Evolutionary conservation across 164 flowering plant genomes (phyloP).

Genomic region (Litsea cubeba): DNA sequence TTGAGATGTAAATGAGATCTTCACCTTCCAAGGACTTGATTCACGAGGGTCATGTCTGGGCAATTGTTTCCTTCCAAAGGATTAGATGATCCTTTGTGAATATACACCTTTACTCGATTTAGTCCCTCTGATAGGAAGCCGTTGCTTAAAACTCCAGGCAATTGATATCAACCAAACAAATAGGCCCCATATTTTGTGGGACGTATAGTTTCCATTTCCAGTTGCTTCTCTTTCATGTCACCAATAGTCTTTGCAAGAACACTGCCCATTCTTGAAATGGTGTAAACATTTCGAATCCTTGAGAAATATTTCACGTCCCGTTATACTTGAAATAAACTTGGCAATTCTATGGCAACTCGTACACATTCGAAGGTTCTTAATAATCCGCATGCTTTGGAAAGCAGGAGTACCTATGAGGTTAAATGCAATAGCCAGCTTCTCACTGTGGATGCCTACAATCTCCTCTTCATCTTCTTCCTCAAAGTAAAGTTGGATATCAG

Average conservation of each 20-base stretch:
- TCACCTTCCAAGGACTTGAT: no score
- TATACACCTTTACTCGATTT: no score
- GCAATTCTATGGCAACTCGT: slow-evolving; percentile 18
- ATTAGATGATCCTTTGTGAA: no score
- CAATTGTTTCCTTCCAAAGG: no score
- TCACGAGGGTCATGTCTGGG: no score
- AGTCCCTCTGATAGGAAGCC: no score
- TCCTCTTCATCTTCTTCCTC: slow-evolving; percentile 30
- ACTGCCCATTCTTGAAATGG: slow-evolving; percentile 25
- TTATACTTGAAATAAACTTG: slow-evolving; percentile 17
- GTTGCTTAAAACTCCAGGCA: no score
- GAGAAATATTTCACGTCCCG: slow-evolving; percentile 20
- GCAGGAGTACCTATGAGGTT: slow-evolving; percentile 15
- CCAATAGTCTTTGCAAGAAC: slow-evolving; percentile 31
- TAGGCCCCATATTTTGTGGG: neutral
- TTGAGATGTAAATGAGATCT: no score
- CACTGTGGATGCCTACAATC: slow-evolving; percentile 25
- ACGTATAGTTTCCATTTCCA: neutral
- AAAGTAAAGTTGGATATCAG: slow-evolving; percentile 10
- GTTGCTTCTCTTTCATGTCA: slow-evolving; percentile 3
- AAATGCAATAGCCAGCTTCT: slow-evolving; percentile 29
- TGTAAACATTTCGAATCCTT: slow-evolving; percentile 23
- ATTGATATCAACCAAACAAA: no score
- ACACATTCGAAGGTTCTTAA: slow-evolving; percentile 25
- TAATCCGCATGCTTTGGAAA: slow-evolving; percentile 16